Evolutionary conservation across 2,329 filamentous ascomycete species (phyloP).

Genomic region (Dryadomyces quercivorus): DNA sequence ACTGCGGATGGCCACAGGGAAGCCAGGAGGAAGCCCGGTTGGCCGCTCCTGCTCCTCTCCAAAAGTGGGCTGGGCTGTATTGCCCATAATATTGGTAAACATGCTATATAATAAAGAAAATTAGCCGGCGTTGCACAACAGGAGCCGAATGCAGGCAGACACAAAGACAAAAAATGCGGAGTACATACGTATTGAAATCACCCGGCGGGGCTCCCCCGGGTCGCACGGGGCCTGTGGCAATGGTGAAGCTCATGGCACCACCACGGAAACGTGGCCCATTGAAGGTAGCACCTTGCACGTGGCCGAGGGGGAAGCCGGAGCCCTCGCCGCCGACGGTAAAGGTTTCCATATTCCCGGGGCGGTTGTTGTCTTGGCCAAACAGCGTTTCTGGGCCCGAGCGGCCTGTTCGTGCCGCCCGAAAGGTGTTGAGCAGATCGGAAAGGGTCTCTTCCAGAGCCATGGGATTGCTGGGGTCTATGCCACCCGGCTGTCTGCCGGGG

Average conservation of each 20-base stretch:
- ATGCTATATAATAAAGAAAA: constrained; percentile 25
- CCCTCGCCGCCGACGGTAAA: constrained; percentile 2
- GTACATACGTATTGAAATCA: constrained; percentile 35
- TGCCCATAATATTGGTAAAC: constrained; percentile 31
- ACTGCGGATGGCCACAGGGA: constrained; percentile 33
- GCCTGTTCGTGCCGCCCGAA: constrained; percentile 15
- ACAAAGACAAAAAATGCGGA: constrained; percentile 2
- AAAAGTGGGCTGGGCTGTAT: constrained; percentile 16
- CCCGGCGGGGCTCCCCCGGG: constrained; percentile 8
- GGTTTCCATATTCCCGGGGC: background rate
- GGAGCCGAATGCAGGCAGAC: background rate
- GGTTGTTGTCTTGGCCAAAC: background rate
- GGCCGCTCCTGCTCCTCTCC: constrained; percentile 13
- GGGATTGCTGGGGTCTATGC: constrained; percentile 16
- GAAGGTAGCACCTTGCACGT: constrained; percentile 25
- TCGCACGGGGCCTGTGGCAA: constrained; percentile 27
- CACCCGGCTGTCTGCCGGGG: constrained; percentile 2
- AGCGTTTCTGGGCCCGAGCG: constrained; percentile 8
- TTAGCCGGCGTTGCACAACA: background rate
- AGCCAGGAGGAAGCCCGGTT: constrained; percentile 14
- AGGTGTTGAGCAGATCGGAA: constrained; percentile 25
- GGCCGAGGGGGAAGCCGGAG: background rate
- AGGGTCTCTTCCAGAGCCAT: constrained; percentile 30
- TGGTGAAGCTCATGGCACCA: constrained; percentile 36
- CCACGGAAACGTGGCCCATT: constrained; percentile 22